Evolutionary conservation across 345 rosid genomes (phyloP).

Genomic region (Syzygium grande): DNA sequence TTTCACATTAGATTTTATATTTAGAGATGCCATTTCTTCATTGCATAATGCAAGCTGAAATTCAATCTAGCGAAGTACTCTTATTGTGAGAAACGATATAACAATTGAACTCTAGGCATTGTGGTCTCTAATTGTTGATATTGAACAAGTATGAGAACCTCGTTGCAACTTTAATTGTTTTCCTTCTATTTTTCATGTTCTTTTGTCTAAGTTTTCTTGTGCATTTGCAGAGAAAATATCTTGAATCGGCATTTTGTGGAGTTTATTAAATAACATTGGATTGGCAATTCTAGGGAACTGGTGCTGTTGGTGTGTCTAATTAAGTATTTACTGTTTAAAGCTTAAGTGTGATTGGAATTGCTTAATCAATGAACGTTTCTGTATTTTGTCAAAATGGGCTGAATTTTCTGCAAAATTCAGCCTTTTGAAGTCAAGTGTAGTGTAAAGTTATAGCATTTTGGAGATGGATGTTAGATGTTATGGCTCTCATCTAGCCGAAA

Average conservation of each 20-base stretch:
- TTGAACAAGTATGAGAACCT: neutral
- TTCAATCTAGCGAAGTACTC: neutral
- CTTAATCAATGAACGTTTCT: neutral
- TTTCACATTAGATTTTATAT: conserved; percentile 7
- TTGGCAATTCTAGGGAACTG: neutral
- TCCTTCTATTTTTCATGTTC: neutral
- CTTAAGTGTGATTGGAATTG: neutral
- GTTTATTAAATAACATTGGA: neutral
- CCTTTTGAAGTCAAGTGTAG: neutral
- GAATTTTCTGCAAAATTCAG: neutral
- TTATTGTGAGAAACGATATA: neutral
- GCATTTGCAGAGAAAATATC: neutral
- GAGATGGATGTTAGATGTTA: neutral
- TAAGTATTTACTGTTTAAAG: neutral
- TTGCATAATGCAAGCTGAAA: neutral
- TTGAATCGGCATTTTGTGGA: neutral
- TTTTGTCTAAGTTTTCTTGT: neutral
- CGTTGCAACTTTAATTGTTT: neutral
- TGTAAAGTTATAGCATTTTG: neutral
- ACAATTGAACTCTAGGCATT: neutral
- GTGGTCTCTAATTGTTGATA: neutral
- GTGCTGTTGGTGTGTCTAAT: neutral
- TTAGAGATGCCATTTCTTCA: neutral
- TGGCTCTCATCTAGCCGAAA: neutral
- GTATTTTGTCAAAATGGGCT: neutral